Evolutionary conservation across 495 filamentous ascomycete species (phyloP), one percentile per base, ranked within the genome.

Genomic region (Tuber melanosporum): DNA sequence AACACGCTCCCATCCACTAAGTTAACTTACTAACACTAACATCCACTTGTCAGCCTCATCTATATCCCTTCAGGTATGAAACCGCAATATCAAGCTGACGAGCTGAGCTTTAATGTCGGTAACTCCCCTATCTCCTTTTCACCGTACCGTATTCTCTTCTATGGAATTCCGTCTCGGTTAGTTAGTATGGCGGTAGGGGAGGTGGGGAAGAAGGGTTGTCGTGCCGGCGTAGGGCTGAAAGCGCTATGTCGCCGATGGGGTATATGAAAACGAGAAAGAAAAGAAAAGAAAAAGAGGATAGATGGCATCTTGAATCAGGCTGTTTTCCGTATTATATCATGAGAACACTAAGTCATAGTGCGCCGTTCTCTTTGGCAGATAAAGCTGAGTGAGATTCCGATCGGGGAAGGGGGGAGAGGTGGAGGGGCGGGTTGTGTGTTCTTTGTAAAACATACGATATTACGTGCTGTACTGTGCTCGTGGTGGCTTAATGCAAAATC

Each of bases 401-500:
- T 66, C n/a, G 57, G 57, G 57, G 26, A 26, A 66, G 14, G 26
- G 47, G 2, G 47, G 17, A 22, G 49, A 22, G 49, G 22, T 22
- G 52, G 52, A 49, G 52, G 52, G 52, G 52, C 52, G 10, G 57
- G 26, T 36, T 66, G 15, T 66, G 57, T 66, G 42, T 36, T 7
- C 14, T 45, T 74, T 26, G 43, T 32, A 39, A 26, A 26, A 70
- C 46, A 32, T 32, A 8, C 2, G 19, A 46, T 20, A 74, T 47
- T 41, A 26, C 32, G 42, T 22, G 44, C 32, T 19, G 19, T 15
- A 45, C 10, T 12, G 46, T 32, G 69, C 39, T 26, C 32, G 44
- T 52, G n/a, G 46, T 73, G 32, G 71, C 70, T 77, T 73, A 9
- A 47, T n/a, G 10, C 52, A 62, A 14, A 62, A 26, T 32, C 52